A percentile compares a stretch with the other conserved stretches of the same genome.
Evolutionary conservation across 306 rosid genomes (phyloP).

Genomic region (Cicer pinnatifidum): DNA sequence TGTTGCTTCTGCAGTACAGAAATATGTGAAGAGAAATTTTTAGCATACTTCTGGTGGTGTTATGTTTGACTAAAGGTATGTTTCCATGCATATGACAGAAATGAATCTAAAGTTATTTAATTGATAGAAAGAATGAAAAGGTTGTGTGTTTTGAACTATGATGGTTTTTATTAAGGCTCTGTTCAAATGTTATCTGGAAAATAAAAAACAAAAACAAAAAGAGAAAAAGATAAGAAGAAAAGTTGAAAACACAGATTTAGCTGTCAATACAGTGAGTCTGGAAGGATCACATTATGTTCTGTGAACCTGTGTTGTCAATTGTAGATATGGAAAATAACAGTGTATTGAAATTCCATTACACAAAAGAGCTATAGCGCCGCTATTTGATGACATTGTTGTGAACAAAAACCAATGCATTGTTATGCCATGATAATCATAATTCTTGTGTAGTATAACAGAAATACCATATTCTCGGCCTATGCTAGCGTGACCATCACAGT

Average conservation of each 20-base stretch:
- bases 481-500: background rate
- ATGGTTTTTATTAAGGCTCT: constrained; percentile 16
- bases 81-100: constrained; percentile 14
- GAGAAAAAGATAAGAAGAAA: too few relatives aligned
- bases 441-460: background rate
- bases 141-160: background rate
- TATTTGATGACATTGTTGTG: too few relatives aligned
- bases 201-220: background rate
- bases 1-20: constrained; percentile 62
- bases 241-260: too few relatives aligned
- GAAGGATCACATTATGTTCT: too few relatives aligned
- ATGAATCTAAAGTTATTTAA: background rate
- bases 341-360: too few relatives aligned
- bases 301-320: too few relatives aligned
- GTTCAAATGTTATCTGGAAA: background rate
- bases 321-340: too few relatives aligned
- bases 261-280: too few relatives aligned
- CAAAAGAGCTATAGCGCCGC: too few relatives aligned
- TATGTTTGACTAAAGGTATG: constrained; percentile 71
- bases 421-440: too few relatives aligned
- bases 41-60: constrained; percentile 97
- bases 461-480: background rate
- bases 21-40: constrained; percentile 71
- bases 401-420: too few relatives aligned
- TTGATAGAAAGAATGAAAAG: background rate